A percentile compares a stretch with the other conserved stretches of the same genome.
Evolutionary conservation across 2,329 filamentous ascomycete species (phyloP).

Genomic region (Phoma sp.): DNA sequence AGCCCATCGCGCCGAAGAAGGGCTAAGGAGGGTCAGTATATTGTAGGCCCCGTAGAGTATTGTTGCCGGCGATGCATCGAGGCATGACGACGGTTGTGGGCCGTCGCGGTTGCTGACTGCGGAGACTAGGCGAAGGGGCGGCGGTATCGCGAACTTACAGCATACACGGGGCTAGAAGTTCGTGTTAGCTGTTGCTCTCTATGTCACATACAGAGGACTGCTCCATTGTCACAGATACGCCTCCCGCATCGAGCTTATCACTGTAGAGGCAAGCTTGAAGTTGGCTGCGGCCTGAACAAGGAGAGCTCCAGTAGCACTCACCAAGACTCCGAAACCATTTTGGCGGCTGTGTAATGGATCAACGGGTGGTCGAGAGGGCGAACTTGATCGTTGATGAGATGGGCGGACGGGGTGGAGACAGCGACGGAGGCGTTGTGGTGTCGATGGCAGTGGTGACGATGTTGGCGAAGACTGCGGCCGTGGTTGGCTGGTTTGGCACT

Average conservation of each 20-base stretch:
- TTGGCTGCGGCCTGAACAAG: slow-evolving; percentile 37
- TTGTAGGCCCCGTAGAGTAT: neutral
- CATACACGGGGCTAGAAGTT: slow-evolving; percentile 85
- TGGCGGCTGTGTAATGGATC: slow-evolving; percentile 50
- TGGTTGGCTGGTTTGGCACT: slow-evolving; percentile 17
- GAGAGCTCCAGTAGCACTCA: slow-evolving; percentile 61
- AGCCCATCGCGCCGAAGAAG: slow-evolving; percentile 98
- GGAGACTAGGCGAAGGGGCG: slow-evolving; percentile 32
- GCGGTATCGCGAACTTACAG: slow-evolving; percentile 74
- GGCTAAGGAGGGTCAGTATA: slow-evolving; percentile 60
- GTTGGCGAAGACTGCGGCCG: slow-evolving; percentile 37
- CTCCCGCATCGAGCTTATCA: slow-evolving; percentile 45
- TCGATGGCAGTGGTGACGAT: slow-evolving; percentile 46
- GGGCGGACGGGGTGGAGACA: slow-evolving; percentile 36
- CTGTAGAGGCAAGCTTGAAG: slow-evolving; percentile 46
- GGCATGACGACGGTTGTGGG: slow-evolving; percentile 19
- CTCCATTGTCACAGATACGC: slow-evolving; percentile 23
- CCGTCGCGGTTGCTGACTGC: slow-evolving; percentile 27
- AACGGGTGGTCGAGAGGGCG: slow-evolving; percentile 28
- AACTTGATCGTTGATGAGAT: slow-evolving; percentile 40
- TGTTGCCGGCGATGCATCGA: slow-evolving; percentile 17
- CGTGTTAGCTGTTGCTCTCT: slow-evolving; percentile 39
- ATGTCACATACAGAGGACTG: slow-evolving; percentile 1
- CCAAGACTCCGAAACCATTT: slow-evolving; percentile 84
- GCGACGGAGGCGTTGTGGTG: slow-evolving; percentile 38